A percentile compares a stretch with the other conserved stretches of the same genome.
Evolutionary conservation across 768 basidiomycete genomes (phyloP).

Genomic region (Punctularia strigosozonata): DNA sequence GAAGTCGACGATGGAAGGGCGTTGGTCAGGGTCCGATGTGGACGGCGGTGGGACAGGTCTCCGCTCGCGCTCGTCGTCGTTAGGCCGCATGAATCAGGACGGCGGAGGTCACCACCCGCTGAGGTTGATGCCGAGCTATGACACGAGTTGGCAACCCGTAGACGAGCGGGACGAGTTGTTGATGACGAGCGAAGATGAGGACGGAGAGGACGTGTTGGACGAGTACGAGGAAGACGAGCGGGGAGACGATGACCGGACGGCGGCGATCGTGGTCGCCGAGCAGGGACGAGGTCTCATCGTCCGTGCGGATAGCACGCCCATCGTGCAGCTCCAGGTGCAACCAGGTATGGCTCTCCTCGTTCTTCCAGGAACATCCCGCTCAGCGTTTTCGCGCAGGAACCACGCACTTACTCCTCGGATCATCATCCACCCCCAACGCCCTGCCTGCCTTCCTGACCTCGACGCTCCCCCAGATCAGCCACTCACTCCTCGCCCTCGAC

Average conservation of each 20-base stretch:
- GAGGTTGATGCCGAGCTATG: constrained; percentile 58
- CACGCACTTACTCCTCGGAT: constrained; percentile 88
- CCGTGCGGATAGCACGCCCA: constrained; percentile 49
- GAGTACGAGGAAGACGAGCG: constrained; percentile 36
- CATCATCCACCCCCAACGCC: constrained; percentile 62
- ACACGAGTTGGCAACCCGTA: constrained; percentile 62
- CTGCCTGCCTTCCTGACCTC: constrained; percentile 65
- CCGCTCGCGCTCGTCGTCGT: constrained; percentile 62
- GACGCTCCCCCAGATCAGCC: constrained; percentile 59
- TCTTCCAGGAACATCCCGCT: constrained; percentile 1
- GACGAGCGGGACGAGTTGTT: constrained; percentile 61
- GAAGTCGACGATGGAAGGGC: constrained; percentile 60
- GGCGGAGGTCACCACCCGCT: constrained; percentile 30
- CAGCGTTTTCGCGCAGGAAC: constrained; percentile 43
- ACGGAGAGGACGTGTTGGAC: constrained; percentile 28
- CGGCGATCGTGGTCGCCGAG: constrained; percentile 69
- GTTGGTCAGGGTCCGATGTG: constrained; percentile 55
- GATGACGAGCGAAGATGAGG: constrained; percentile 41
- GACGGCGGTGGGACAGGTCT: constrained; percentile 51
- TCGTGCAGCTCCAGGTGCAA: constrained; percentile 52
- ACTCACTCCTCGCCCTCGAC: constrained; percentile 83
- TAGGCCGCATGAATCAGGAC: constrained; percentile 31
- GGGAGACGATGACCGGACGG: constrained; percentile 58
- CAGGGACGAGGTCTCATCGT: constrained; percentile 81
- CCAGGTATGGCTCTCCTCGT: too few relatives aligned